These are phyloP conservation scores for Candida nonsorbophila DNA, from an alignment of 805 yeast genomes.

Conservation along the genomic window DNA sequence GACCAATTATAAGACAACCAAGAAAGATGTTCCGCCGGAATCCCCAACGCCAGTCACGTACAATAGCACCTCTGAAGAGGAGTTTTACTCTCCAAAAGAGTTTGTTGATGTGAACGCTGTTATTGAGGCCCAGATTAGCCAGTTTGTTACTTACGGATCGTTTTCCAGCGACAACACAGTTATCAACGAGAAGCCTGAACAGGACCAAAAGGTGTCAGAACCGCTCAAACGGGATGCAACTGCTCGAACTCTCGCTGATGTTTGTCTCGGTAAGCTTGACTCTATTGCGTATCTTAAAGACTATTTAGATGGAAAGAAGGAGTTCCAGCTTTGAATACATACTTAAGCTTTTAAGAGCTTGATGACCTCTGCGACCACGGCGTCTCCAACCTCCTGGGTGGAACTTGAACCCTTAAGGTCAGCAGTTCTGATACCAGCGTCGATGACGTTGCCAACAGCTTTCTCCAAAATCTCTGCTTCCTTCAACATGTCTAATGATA, in stretches of 20 bases:
- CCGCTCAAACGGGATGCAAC: slow-evolving; percentile 7
- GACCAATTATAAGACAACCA: too few species aligned
- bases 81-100: slow-evolving; percentile 28
- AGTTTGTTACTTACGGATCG: slow-evolving; percentile 5
- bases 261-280: slow-evolving; percentile 15
- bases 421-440: slow-evolving; percentile 81
- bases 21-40: too few species aligned
- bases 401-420: slow-evolving; percentile 83
- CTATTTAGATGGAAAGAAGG: slow-evolving; percentile 20
- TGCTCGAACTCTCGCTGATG: slow-evolving; percentile 8
- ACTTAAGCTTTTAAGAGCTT: slow-evolving; percentile 33
- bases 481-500: slow-evolving; percentile 74
- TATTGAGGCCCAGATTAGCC: neutral
- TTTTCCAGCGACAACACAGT: slow-evolving; percentile 13
- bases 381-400: slow-evolving; percentile 92
- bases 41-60: too few species aligned
- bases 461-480: slow-evolving; percentile 86
- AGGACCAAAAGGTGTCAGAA: slow-evolving; percentile 1
- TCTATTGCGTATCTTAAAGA: slow-evolving; percentile 29
- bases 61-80: slow-evolving; percentile 31
- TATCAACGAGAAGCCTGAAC: slow-evolving; percentile 7
- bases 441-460: slow-evolving; percentile 82
- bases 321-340: slow-evolving; percentile 1
- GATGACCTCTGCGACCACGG: slow-evolving; percentile 70
- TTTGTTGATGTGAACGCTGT: slow-evolving; percentile 8